Evolutionary conservation across 2,329 filamentous ascomycete genomes (phyloP).

Genomic region (Elsinoe batatas): DNA sequence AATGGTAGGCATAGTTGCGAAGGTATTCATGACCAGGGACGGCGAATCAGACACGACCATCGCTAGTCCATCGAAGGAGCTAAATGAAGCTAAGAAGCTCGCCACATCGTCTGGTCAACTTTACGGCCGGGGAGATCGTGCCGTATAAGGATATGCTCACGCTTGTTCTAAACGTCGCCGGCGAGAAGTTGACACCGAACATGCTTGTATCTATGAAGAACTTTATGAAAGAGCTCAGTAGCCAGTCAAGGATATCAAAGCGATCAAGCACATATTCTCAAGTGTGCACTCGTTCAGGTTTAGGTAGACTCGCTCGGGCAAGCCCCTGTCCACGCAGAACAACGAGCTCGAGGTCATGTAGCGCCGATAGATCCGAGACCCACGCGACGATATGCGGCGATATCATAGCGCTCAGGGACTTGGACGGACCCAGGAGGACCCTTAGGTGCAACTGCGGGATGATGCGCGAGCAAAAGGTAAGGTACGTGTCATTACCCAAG

Average conservation of each 20-base stretch:
- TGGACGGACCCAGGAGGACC: neutral
- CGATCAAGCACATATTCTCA: slow-evolving; percentile 6
- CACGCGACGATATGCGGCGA: neutral
- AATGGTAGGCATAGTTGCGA: slow-evolving; percentile 6
- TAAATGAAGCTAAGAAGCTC: slow-evolving; percentile 11
- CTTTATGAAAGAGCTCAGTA: slow-evolving; percentile 6
- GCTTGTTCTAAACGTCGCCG: slow-evolving; percentile 5
- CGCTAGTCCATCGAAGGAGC: neutral
- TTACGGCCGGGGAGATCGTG: slow-evolving; percentile 14
- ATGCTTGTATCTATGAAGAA: slow-evolving; percentile 10
- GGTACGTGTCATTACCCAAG: slow-evolving; percentile 4
- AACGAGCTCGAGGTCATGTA: slow-evolving; percentile 7
- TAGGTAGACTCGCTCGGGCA: neutral
- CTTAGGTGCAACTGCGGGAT: slow-evolving; percentile 10
- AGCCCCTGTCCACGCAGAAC: neutral
- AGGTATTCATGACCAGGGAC: slow-evolving; percentile 11
- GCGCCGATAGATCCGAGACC: neutral
- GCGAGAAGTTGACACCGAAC: slow-evolving; percentile 7
- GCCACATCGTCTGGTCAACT: slow-evolving; percentile 12
- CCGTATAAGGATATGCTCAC: slow-evolving; percentile 14
- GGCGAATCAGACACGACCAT: neutral
- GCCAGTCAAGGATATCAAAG: slow-evolving; percentile 7
- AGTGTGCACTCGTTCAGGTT: slow-evolving; percentile 6
- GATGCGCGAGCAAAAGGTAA: slow-evolving; percentile 8
- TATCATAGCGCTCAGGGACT: neutral